Evolutionary conservation across 495 filamentous ascomycete genomes (phyloP), one percentile per base, ranked within the genome.

Genomic region (Penicillium waksmanii): DNA sequence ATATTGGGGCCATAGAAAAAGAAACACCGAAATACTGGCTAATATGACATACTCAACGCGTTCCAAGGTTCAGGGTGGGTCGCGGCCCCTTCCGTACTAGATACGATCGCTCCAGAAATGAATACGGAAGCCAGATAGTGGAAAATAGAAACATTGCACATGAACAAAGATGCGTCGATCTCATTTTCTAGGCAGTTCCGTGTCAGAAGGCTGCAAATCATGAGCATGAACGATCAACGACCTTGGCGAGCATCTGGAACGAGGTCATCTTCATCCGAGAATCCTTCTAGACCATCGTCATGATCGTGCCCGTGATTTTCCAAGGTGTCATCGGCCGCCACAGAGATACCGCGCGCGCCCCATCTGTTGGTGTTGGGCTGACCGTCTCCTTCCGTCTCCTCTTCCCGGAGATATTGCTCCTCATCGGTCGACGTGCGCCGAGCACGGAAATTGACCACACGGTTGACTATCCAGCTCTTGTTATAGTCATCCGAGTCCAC

Each of bases 401-500:
- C 78, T 13, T 77, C 74, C 40, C 72, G 68, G n/a, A 81, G 64
- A 42, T 63, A 62, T 61, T 78, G 75, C 56, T 75, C 73, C 57
- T 77, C 75, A 50, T 64, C 73, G 34, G 68, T 70, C 12, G 68
- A 64, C 15, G 56, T 66, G 15, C 70, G 68, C 15, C 66, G 65
- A 33, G 61, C 68, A 47, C 71, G 71, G 63, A 67, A 76, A 60
- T 72, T 81, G 57, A 77, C 66, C 38, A 80, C 76, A 52, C 75
- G 78, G 57, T 72, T 83, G 48, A 79, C 72, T 17, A 98, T 76
- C 83, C 93, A 97, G 55, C 93, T 90, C 48, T 89, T 85, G 35
- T 86, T 79, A 53, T 94, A 81, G 70, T 98, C 95, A 46, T 97
- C 94, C 6, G 87, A 87, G 67, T 98, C 95, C n/a, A 98, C 91